phyloP scores from a whole-genome alignment of 345 rosid genomes.

The Linum trigynum region DNA sequence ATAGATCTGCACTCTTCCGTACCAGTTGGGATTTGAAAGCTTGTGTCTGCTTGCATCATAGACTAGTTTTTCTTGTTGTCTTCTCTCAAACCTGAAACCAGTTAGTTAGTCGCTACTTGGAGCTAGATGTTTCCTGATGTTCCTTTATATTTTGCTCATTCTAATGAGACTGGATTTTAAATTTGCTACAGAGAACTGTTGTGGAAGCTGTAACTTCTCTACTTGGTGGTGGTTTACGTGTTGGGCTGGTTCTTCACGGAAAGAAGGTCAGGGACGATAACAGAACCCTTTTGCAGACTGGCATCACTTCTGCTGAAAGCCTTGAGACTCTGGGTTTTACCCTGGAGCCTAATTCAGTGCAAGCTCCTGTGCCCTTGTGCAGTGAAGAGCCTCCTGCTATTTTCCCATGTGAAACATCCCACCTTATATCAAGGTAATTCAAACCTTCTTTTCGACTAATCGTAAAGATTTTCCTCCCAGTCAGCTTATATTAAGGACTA shows the following conservation, averaged over 20 bases:
- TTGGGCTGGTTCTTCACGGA: conserved; percentile 77
- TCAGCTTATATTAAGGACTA: neutral
- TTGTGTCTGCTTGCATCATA: too few species aligned
- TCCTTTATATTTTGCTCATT: neutral
- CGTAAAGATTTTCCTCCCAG: conserved; percentile 2
- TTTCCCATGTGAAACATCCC: conserved; percentile 26
- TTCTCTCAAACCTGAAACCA: neutral
- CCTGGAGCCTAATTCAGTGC: conserved; percentile 51
- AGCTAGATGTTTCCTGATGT: too few species aligned
- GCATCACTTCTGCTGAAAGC: conserved; percentile 57
- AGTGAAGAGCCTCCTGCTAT: conserved; percentile 32
- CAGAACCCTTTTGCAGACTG: conserved; percentile 64
- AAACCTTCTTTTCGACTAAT: neutral
- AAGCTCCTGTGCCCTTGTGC: conserved; percentile 31
- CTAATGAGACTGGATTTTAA: neutral
- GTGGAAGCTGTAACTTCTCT: conserved; percentile 72
- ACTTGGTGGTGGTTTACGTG: conserved; percentile 62
- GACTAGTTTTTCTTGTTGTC: neutral
- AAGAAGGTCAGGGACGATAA: conserved; percentile 86
- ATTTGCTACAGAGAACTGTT: conserved; percentile 47
- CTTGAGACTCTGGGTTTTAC: conserved; percentile 62
- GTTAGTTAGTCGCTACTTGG: neutral
- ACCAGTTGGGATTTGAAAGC: neutral
- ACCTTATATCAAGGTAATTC: conserved; percentile 41
- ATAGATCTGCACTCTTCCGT: conserved; percentile 4